These are phyloP conservation scores for Talaromyces trachyspermus DNA, from an alignment of 495 filamentous ascomycete species.

Conservation along the genomic window DNA sequence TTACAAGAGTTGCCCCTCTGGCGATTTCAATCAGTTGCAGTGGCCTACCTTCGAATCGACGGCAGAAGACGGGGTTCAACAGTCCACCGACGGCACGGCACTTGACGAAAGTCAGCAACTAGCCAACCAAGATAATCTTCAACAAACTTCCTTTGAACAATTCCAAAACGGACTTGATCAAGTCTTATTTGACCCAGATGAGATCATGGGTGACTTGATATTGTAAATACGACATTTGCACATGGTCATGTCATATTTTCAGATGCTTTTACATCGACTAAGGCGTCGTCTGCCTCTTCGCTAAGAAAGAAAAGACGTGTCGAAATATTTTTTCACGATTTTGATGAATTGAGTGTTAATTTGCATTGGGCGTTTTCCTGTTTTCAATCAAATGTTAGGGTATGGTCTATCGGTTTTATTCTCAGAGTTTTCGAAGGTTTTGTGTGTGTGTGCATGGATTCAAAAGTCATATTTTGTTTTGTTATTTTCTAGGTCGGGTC, in stretches of 20 bases:
- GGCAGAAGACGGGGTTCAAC: neutral
- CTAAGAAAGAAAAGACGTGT: neutral
- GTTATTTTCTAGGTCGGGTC: too few relatives aligned
- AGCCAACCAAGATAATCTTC: neutral
- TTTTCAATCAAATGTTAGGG: too few relatives aligned
- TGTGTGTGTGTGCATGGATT: too few relatives aligned
- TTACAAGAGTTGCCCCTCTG: slow-evolving; percentile 13
- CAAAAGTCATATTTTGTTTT: too few relatives aligned
- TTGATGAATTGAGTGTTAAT: too few relatives aligned
- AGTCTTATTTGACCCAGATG: slow-evolving; percentile 1
- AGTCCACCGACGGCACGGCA: neutral
- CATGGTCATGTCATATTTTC: neutral
- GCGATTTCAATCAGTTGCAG: slow-evolving; percentile 6
- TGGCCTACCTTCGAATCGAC: slow-evolving; percentile 5
- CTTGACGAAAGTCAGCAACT: neutral
- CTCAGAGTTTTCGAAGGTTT: too few relatives aligned
- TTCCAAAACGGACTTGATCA: neutral
- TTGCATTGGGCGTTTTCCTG: too few relatives aligned
- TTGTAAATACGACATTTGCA: neutral
- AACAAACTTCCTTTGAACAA: neutral
- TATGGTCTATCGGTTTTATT: too few relatives aligned
- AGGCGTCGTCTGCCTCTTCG: neutral
- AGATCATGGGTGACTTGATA: neutral
- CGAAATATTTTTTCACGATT: too few relatives aligned
- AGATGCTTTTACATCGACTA: neutral